These are phyloP conservation scores for Terfezia claveryi DNA, from an alignment of 495 filamentous ascomycete species.

Conservation along the genomic window DNA sequence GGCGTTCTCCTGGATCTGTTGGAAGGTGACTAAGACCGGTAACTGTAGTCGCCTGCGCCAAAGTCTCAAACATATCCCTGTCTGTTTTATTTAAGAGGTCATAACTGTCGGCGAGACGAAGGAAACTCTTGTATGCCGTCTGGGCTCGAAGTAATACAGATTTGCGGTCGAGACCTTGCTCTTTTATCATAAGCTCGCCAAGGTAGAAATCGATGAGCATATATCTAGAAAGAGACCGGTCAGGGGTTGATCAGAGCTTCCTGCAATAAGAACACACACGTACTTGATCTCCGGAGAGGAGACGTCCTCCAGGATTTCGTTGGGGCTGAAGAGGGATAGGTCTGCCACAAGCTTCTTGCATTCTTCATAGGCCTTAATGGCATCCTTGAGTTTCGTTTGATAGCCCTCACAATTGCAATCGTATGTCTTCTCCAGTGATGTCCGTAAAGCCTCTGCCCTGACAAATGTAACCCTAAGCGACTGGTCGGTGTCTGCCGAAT, in stretches of 20 bases:
- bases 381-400: slow-evolving; percentile 40
- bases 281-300: slow-evolving; percentile 65
- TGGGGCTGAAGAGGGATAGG: slow-evolving; percentile 67
- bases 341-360: slow-evolving; percentile 44
- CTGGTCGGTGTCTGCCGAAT: slow-evolving; percentile 1
- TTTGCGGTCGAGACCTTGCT: slow-evolving; percentile 37
- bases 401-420: slow-evolving; percentile 41
- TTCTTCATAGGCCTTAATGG: slow-evolving; percentile 48
- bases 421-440: slow-evolving; percentile 12
- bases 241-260: neutral
- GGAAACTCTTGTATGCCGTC: slow-evolving; percentile 49
- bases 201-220: slow-evolving; percentile 44
- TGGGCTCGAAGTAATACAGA: slow-evolving; percentile 37
- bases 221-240: slow-evolving; percentile 27
- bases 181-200: slow-evolving; percentile 41
- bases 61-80: slow-evolving; percentile 36
- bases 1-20: slow-evolving; percentile 46
- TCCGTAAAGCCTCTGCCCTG: slow-evolving; percentile 6
- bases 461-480: slow-evolving; percentile 11
- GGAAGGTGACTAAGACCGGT: slow-evolving; percentile 5
- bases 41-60: neutral
- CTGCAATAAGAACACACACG: neutral
- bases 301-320: slow-evolving; percentile 77
- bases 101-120: slow-evolving; percentile 58
- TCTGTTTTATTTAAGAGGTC: slow-evolving; percentile 44